phyloP scores from a whole-genome alignment of 768 basidiomycete species.

The Multifurca ochricompacta region DNA sequence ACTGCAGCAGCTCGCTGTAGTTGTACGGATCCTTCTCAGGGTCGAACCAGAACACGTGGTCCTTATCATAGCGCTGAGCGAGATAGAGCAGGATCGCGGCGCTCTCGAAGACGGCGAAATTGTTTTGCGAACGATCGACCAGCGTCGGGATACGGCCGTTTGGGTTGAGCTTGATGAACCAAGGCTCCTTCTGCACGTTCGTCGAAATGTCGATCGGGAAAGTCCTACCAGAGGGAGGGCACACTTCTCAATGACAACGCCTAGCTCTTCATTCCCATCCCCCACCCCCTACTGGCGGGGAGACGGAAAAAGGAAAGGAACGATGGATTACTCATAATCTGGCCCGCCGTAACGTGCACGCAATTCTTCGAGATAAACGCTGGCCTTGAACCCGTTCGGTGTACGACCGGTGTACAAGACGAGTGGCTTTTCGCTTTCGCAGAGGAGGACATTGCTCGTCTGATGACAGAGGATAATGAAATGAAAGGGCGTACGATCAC shows the following conservation, averaged over 20 bases:
- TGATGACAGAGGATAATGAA: background rate
- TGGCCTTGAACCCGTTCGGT: slow-evolving; percentile 49
- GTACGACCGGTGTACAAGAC: slow-evolving; percentile 34
- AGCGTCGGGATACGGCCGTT: slow-evolving; percentile 68
- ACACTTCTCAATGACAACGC: background rate
- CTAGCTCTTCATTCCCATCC: background rate
- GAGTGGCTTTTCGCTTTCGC: slow-evolving; percentile 18
- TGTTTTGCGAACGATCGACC: slow-evolving; percentile 49
- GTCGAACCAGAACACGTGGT: slow-evolving; percentile 63
- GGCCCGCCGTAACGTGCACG: slow-evolving; percentile 29
- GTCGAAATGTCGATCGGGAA: slow-evolving; percentile 49
- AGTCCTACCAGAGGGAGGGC: slow-evolving; percentile 30
- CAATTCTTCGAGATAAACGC: slow-evolving; percentile 56
- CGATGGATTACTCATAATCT: slow-evolving; percentile 41
- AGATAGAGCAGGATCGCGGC: slow-evolving; percentile 83
- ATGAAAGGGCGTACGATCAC: background rate
- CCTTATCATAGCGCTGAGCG: slow-evolving; percentile 70
- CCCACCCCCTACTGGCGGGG: too few species aligned
- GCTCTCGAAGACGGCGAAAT: slow-evolving; percentile 68
- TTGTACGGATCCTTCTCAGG: slow-evolving; percentile 43
- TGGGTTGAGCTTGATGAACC: slow-evolving; percentile 70
- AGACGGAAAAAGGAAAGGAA: too few species aligned
- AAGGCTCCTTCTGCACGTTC: slow-evolving; percentile 73
- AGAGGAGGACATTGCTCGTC: slow-evolving; percentile 8
- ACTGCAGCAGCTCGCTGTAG: slow-evolving; percentile 60